These are phyloP conservation scores for Peniophora sp. DNA, from an alignment of 1,284 basidiomycete genomes.

Conservation along the genomic window DNA sequence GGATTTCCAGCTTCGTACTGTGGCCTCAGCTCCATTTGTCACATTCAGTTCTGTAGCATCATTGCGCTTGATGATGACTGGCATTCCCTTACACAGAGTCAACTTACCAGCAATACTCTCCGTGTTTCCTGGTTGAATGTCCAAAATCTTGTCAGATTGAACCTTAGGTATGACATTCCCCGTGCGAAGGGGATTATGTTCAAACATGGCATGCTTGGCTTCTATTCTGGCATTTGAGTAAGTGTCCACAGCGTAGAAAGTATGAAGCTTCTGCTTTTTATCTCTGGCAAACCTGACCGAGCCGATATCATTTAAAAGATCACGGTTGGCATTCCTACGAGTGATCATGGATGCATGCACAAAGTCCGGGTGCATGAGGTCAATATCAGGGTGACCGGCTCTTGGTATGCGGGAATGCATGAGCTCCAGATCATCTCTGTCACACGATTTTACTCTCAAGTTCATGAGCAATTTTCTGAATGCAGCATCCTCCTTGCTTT, in stretches of 20 bases:
- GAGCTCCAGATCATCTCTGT: constrained; percentile 22
- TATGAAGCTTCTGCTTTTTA: constrained; percentile 14
- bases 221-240: too few relatives aligned
- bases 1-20: constrained; percentile 23
- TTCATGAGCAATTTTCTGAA: constrained; percentile 23
- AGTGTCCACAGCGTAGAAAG: constrained; percentile 14
- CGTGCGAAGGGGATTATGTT: too few relatives aligned
- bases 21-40: constrained; percentile 32
- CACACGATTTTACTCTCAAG: constrained; percentile 26
- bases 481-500: constrained; percentile 16
- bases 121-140: constrained; percentile 12
- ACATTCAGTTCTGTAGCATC: constrained; percentile 28
- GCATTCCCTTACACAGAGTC: constrained; percentile 28
- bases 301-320: constrained; percentile 23
- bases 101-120: constrained; percentile 21
- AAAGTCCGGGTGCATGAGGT: constrained; percentile 13
- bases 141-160: constrained; percentile 18
- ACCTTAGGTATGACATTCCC: too few relatives aligned
- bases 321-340: constrained; percentile 20
- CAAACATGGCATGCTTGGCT: too few relatives aligned
- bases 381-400: constrained; percentile 7
- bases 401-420: constrained; percentile 15
- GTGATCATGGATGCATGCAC: constrained; percentile 25
- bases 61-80: constrained; percentile 29
- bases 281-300: constrained; percentile 20